phyloP scores from a whole-genome alignment of 768 basidiomycete genomes.

The Lepiota subincarnata region DNA sequence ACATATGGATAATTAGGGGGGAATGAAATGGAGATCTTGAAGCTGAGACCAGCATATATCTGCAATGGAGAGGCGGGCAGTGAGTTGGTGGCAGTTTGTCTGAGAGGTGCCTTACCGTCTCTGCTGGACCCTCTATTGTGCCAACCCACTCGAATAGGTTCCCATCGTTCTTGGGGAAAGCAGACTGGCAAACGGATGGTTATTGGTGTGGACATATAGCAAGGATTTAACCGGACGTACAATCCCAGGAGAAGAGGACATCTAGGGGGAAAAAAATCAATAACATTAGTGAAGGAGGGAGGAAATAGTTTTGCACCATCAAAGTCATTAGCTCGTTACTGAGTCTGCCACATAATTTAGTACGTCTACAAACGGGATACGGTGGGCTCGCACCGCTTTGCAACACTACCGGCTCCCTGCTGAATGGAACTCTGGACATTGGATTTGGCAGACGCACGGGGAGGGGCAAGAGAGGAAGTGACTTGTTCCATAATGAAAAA shows the following conservation, averaged over 20 bases:
- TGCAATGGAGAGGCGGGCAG: constrained; percentile 20
- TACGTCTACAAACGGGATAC: constrained; percentile 3
- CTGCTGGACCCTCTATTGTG: constrained; percentile 77
- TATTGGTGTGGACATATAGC: constrained; percentile 8
- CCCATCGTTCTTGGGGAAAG: constrained; percentile 83
- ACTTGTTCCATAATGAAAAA: constrained; percentile 63
- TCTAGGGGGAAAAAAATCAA: constrained; percentile 44
- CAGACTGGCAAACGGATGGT: constrained; percentile 51
- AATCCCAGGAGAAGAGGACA: constrained; percentile 86
- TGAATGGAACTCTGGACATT: constrained; percentile 45
- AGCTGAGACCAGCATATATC: constrained; percentile 77
- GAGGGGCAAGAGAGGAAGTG: constrained; percentile 57
- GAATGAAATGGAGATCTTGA: constrained; percentile 82
- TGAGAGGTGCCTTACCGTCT: constrained; percentile 50
- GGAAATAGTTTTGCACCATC: constrained; percentile 52
- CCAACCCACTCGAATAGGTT: constrained; percentile 91
- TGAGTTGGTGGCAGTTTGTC: constrained; percentile 1
- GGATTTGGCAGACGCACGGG: constrained; percentile 56
- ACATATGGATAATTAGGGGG: constrained; percentile 87
- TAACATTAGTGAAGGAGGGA: neutral
- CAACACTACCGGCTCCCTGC: constrained; percentile 71
- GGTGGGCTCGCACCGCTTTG: constrained; percentile 59
- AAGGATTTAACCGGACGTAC: constrained; percentile 39
- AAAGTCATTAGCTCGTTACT: constrained; percentile 84
- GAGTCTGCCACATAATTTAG: constrained; percentile 39